Conservation (phyloP, 331 rosid genomes). For the Prunus yedoensis region DNA sequence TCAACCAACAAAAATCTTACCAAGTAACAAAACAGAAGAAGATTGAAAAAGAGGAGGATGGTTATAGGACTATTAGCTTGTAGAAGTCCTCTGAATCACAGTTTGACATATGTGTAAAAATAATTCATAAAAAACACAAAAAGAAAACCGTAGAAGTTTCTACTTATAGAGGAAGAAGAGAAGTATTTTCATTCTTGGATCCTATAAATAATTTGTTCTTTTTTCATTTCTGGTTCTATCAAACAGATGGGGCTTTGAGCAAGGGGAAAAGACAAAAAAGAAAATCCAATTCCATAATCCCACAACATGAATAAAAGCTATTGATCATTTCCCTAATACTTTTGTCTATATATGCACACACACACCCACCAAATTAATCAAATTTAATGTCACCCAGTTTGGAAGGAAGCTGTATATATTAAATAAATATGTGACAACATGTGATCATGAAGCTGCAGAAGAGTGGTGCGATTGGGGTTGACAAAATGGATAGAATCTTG, state of each 20-base stretch:
- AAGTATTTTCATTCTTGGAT: too few relatives aligned
- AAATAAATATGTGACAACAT: neutral
- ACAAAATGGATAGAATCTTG: conserved; percentile 47
- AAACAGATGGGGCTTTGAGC: neutral
- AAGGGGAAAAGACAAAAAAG: neutral
- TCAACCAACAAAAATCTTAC: too few relatives aligned
- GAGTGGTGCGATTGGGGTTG: conserved; percentile 38
- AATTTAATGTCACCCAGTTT: neutral
- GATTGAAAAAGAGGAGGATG: too few relatives aligned
- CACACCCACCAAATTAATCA: conserved; percentile 23
- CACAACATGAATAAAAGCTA: neutral
- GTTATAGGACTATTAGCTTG: too few relatives aligned
- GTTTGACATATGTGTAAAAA: too few relatives aligned
- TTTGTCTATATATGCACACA: conserved; percentile 20
- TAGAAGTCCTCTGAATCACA: too few relatives aligned
- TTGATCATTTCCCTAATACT: neutral
- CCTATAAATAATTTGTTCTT: neutral
- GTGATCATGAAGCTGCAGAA: conserved; percentile 33
- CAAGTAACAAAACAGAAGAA: too few relatives aligned
- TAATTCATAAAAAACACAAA: too few relatives aligned
- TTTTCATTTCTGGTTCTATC: neutral
- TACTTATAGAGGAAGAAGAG: too few relatives aligned
- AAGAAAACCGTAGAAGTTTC: too few relatives aligned
- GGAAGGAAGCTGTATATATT: conserved; percentile 4
- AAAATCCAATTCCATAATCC: neutral